Evolutionary conservation across 176 grass and related monocot species (phyloP).

Genomic region (Carex pumila): DNA sequence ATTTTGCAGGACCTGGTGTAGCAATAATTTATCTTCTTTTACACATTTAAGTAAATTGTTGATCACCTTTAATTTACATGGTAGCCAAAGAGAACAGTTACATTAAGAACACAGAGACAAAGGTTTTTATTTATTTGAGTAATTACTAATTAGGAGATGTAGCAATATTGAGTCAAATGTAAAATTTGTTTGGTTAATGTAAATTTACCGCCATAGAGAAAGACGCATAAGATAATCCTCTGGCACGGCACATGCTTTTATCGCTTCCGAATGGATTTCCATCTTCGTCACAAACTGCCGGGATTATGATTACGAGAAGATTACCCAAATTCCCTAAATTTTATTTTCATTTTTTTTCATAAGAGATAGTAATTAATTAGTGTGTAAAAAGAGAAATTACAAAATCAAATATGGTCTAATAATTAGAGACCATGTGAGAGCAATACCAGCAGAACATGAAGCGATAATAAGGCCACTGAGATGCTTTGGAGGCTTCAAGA

Average conservation of each 20-base stretch:
- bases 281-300: conserved; percentile 46
- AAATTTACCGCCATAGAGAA: conserved; percentile 69
- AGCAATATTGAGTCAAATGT: background rate
- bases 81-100: background rate
- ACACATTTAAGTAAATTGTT: background rate
- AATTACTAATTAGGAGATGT: background rate
- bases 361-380: background rate
- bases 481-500: conserved; percentile 45
- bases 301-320: conserved; percentile 52
- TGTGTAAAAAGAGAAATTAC: background rate
- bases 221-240: conserved; percentile 56
- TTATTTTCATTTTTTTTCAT: background rate
- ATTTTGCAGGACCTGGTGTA: background rate
- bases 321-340: conserved; percentile 49
- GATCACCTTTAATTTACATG: background rate
- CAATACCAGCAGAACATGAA: conserved; percentile 49
- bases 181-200: background rate
- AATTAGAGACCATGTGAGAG: background rate
- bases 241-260: conserved; percentile 16
- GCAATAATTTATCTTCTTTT: background rate
- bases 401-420: background rate
- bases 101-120: background rate
- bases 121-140: background rate
- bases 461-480: conserved; percentile 44
- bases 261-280: conserved; percentile 45